Base-by-base conservation (phyloP, 345 rosid genomes). In the Pistacia atlantica region DNA sequence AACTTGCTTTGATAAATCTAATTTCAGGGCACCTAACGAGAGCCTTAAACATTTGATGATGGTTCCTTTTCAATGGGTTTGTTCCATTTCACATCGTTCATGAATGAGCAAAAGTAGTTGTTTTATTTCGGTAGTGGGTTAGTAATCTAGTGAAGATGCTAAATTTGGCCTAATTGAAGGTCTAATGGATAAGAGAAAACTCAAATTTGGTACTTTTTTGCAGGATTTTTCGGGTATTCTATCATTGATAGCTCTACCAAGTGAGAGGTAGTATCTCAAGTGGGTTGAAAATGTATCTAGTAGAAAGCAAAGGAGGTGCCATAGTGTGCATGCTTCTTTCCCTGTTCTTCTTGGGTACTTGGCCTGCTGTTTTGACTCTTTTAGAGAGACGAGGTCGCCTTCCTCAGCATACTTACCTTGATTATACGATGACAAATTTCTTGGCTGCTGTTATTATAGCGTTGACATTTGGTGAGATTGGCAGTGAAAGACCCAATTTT, bases 381-480 rank as follows among this genome's bases (percentile, higher is more conserved):
- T 86, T 94, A 8, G 97, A 94, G 80, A 78, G 97, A 59, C 84
- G 93, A 33, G 98, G 97, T 3, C 92, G 97, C 25, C 97, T 90
- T 70, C 97, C 98, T 73, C 98, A 92, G 68, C 97, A 94, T 65
- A 92, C 97, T 73, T 94, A 90, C 78, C 97, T 92, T 18, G 97
- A 94, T 85, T 94, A 90, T 65, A 85, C 97, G 17, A 78, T 90
- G 79, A 86, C 93, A 14, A 94, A 91, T 83, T 86, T 92, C 75
- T 80, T 88, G 67, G 92, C 93, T 66, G 94, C 97, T 28, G 45
- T 88, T 22, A 77, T 94, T 73, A 90, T 91, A 42, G 98, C 95
- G 65, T 84, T 88, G 48, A 79, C 93, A 17, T 89, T 94, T 66
- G 97, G 97, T 60, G 82, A 86, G 81, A 75, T 92, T 1, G 91